phyloP scores from a whole-genome alignment of 1,284 basidiomycete species.

The Cutaneotrichosporon sp. region DNA sequence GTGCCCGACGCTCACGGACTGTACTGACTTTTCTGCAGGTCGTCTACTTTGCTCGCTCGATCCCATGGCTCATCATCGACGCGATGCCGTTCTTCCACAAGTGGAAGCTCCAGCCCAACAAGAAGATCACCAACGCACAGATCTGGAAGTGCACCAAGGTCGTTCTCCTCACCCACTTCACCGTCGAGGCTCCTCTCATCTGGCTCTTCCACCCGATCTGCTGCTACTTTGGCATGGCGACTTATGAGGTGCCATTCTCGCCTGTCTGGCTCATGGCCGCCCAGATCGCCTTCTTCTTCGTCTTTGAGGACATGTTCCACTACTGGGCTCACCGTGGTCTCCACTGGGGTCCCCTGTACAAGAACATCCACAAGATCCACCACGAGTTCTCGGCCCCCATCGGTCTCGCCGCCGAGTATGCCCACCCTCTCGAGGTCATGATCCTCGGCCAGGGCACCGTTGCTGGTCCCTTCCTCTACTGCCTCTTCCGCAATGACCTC shows the following conservation, averaged over 20 bases:
- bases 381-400: conserved; percentile 98
- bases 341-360: conserved; percentile 88
- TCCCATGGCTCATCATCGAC: conserved; percentile 97
- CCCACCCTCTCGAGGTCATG: conserved; percentile 88
- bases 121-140: conserved; percentile 71
- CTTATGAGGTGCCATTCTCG: conserved; percentile 85
- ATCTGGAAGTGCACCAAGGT: conserved; percentile 97
- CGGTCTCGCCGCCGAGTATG: conserved; percentile 92
- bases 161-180: conserved; percentile 93
- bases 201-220: conserved; percentile 96
- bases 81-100: conserved; percentile 84
- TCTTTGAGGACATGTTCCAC: conserved; percentile 95
- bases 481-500: conserved; percentile 52
- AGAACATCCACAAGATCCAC: conserved; percentile 95
- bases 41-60: conserved; percentile 91
- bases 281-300: conserved; percentile 86
- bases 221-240: conserved; percentile 81
- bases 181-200: conserved; percentile 91
- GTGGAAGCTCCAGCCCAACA: conserved; percentile 89
- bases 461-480: conserved; percentile 79
- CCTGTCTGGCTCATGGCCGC: conserved; percentile 62
- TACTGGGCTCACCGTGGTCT: conserved; percentile 74
- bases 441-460: conserved; percentile 83
- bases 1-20: neutral
- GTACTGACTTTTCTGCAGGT: conserved; percentile 55